Conservation (phyloP, 1,139 yeast genomes). For the Geotrichum australiense region DNA sequence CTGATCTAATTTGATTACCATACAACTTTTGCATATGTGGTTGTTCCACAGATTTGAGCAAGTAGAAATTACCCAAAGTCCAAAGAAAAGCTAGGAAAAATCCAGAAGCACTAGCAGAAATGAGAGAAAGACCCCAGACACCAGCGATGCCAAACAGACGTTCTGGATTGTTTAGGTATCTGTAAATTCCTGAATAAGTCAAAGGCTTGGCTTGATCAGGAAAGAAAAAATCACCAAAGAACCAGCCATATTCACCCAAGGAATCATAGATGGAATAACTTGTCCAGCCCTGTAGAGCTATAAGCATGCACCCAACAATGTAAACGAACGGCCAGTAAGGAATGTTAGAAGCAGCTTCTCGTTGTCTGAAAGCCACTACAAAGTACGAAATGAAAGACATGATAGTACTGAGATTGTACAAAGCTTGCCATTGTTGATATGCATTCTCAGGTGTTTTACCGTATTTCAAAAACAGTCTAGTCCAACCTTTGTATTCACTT, state of each 20-base stretch:
- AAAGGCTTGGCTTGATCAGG: conserved; percentile 46
- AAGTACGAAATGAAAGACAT: conserved; percentile 39
- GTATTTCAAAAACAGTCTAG: conserved; percentile 58
- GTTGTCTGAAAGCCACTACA: conserved; percentile 35
- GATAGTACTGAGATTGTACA: conserved; percentile 49
- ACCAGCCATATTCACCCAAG: conserved; percentile 84
- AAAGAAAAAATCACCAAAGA: conserved; percentile 79
- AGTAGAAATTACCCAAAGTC: conserved; percentile 59
- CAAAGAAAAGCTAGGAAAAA: conserved; percentile 54
- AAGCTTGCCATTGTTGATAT: conserved; percentile 67
- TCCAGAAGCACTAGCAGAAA: conserved; percentile 55
- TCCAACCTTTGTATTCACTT: conserved; percentile 57
- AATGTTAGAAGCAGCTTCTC: conserved; percentile 30
- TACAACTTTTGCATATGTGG: conserved; percentile 75
- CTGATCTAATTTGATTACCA: conserved; percentile 47
- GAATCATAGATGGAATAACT: conserved; percentile 64
- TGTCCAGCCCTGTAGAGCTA: conserved; percentile 65
- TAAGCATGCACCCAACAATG: conserved; percentile 49
- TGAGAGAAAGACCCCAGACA: conserved; percentile 68
- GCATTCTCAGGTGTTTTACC: conserved; percentile 65
- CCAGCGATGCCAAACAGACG: conserved; percentile 78
- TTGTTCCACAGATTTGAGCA: conserved; percentile 70
- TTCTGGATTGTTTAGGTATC: conserved; percentile 81
- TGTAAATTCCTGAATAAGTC: conserved; percentile 77
- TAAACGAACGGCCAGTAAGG: conserved; percentile 46